Conservation (phyloP, 805 yeast genomes). For the Pichia membranifaciens region DNA sequence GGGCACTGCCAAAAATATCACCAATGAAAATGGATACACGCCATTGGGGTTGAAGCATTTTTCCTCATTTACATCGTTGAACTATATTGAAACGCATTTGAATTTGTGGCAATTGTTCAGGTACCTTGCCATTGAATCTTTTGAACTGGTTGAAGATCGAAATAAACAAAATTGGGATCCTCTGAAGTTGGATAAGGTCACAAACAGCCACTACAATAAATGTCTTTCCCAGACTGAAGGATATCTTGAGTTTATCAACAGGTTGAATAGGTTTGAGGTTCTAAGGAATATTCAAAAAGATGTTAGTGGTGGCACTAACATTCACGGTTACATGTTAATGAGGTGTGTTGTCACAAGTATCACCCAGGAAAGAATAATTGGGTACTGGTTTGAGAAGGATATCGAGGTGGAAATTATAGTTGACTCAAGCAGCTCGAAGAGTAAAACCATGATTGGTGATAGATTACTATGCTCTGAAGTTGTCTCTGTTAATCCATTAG, state of each 20-base stretch:
- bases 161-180: slow-evolving; percentile 7
- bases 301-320: slow-evolving; percentile 13
- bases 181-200: slow-evolving; percentile 6
- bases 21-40: slow-evolving; percentile 18
- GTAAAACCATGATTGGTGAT: slow-evolving; percentile 35
- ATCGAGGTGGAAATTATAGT: slow-evolving; percentile 39
- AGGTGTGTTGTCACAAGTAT: slow-evolving; percentile 41
- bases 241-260: slow-evolving; percentile 19
- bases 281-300: slow-evolving; percentile 1
- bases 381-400: slow-evolving; percentile 43
- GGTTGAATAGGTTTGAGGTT: slow-evolving; percentile 15
- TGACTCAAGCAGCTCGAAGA: slow-evolving; percentile 6
- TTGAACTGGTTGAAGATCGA: slow-evolving; percentile 2
- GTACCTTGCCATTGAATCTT: slow-evolving; percentile 19
- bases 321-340: slow-evolving; percentile 20
- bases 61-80: slow-evolving; percentile 25
- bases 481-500: slow-evolving; percentile 35
- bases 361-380: slow-evolving; percentile 26
- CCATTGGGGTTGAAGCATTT: slow-evolving; percentile 17
- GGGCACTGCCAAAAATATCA: slow-evolving; percentile 15
- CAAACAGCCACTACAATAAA: slow-evolving; percentile 7
- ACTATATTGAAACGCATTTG: slow-evolving; percentile 24
- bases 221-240: slow-evolving; percentile 13
- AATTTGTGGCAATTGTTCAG: slow-evolving; percentile 30
- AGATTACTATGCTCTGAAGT: slow-evolving; percentile 41